Conservation (phyloP, 2,329 filamentous ascomycete species). For the Phaeosphaeria sp. region DNA sequence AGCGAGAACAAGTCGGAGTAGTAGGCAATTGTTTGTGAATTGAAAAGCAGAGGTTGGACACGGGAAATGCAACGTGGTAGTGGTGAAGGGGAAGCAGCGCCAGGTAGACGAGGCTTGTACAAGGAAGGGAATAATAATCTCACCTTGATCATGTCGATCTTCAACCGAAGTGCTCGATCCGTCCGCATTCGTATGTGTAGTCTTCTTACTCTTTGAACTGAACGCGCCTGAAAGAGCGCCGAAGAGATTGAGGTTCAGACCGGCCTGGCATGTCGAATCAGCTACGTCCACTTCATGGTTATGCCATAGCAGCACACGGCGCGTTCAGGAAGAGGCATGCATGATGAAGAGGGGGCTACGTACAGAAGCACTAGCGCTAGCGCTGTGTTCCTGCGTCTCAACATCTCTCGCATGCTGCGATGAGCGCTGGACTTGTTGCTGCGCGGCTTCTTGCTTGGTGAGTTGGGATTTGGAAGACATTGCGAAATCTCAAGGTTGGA, state of each 20-base stretch:
- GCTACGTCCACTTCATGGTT: too few species aligned
- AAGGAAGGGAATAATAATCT: background rate
- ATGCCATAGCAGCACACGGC: too few species aligned
- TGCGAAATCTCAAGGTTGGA: too few species aligned
- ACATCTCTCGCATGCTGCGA: slow-evolving; percentile 25
- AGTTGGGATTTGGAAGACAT: slow-evolving; percentile 27
- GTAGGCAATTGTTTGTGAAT: too few species aligned
- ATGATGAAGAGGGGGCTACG: slow-evolving; percentile 17
- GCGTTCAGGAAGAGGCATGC: background rate
- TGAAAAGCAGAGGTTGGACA: too few species aligned
- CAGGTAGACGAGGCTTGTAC: background rate
- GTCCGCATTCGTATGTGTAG: slow-evolving; percentile 35
- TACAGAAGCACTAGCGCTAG: slow-evolving; percentile 37
- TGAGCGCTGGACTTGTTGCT: slow-evolving; percentile 29
- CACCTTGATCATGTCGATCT: slow-evolving; percentile 35
- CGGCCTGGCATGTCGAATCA: too few species aligned
- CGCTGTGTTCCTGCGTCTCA: slow-evolving; percentile 39
- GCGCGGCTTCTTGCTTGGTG: slow-evolving; percentile 30
- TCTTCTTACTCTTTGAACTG: slow-evolving; percentile 37
- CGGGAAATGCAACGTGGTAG: too few species aligned
- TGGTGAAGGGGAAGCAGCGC: background rate
- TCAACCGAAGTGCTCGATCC: slow-evolving; percentile 30
- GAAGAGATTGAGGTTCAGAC: slow-evolving; percentile 46
- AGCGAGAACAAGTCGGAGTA: too few species aligned
- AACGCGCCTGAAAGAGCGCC: slow-evolving; percentile 44